A percentile compares a stretch with the other conserved stretches of the same genome.
These are phyloP conservation scores for Plantago ovata DNA, from an alignment of 257 asterid species.

Conservation along the genomic window DNA sequence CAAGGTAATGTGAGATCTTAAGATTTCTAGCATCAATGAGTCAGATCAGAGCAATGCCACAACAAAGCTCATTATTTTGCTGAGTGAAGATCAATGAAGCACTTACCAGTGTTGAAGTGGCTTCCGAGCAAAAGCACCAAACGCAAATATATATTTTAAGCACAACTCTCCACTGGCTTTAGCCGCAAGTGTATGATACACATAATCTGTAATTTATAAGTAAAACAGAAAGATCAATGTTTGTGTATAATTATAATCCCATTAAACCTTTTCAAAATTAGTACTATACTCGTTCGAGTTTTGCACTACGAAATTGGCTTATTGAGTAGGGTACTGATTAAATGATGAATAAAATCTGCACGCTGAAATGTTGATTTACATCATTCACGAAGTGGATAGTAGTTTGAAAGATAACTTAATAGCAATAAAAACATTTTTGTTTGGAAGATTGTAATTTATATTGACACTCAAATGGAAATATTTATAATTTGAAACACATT, in stretches of 20 bases:
- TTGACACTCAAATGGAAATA: too few relatives aligned
- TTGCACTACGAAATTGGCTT: too few relatives aligned
- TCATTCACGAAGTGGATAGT: too few relatives aligned
- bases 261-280: too few relatives aligned
- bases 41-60: slow-evolving; percentile 7
- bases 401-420: too few relatives aligned
- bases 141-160: slow-evolving; percentile 65
- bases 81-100: background rate
- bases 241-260: slow-evolving; percentile 18
- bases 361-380: too few relatives aligned
- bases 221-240: slow-evolving; percentile 6
- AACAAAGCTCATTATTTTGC: background rate
- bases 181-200: slow-evolving; percentile 71
- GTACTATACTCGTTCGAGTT: too few relatives aligned
- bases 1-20: too few relatives aligned
- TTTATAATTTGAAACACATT: background rate
- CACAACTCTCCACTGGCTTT: slow-evolving; percentile 82
- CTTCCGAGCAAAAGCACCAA: slow-evolving; percentile 72
- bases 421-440: too few relatives aligned
- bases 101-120: slow-evolving; percentile 65
- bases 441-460: too few relatives aligned
- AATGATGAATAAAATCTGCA: too few relatives aligned
- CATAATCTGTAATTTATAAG: slow-evolving; percentile 43
- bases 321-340: too few relatives aligned
- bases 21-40: background rate